Base-by-base conservation (phyloP, 345 rosid genomes). In the Eutrema heterophyllum region DNA sequence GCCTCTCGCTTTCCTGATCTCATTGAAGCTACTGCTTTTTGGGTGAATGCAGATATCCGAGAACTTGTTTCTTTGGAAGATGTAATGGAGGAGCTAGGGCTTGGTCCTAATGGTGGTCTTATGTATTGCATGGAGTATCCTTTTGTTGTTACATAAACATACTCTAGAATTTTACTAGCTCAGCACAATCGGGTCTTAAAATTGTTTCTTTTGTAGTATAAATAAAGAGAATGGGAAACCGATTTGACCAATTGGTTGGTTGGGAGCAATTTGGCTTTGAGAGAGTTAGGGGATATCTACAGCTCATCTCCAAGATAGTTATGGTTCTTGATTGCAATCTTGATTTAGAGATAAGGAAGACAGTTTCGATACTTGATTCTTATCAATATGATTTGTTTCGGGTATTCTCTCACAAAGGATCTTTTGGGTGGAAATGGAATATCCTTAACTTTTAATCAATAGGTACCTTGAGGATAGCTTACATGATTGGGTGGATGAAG, bases 61-160 rank as follows among this genome's bases (percentile, higher is more conserved):
- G 97, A 88, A 67, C 93, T 89, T 69, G 72, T 94, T 74, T 87
- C 91, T 38, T 82, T 94, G 86, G 97, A 94, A 54, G 90, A 88
- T 79, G 97, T 94, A 7, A 94, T 94, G 98, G 93, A 91, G 83
- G 95, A 91, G 58, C 83, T 89, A 36, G 86, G 87, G 14, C 77
- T 94, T 35, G 98, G 97, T 80, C 98, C 97, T 14, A 89, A 91
- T 83, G 97, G 98, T 54, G 97, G 85, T 58, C 88, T 91, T 32
- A 75, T 91, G 62, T 89, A 94, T 80, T 88, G 97, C 83, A 92
- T 92, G 99, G 99, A 89, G 99, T 92, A 89, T 88, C 96, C 93
- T 84, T 80, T 43, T 67, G 21, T 68, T 24, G 48, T 40, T 32
- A 0, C 48, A 58, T 39, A 1, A 38, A 18, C 46, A 32, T 33